Evolutionary conservation across 2,329 filamentous ascomycete genomes (phyloP), one percentile per base, ranked within the genome.

Genomic region (Teratosphaeria nubilosa): DNA sequence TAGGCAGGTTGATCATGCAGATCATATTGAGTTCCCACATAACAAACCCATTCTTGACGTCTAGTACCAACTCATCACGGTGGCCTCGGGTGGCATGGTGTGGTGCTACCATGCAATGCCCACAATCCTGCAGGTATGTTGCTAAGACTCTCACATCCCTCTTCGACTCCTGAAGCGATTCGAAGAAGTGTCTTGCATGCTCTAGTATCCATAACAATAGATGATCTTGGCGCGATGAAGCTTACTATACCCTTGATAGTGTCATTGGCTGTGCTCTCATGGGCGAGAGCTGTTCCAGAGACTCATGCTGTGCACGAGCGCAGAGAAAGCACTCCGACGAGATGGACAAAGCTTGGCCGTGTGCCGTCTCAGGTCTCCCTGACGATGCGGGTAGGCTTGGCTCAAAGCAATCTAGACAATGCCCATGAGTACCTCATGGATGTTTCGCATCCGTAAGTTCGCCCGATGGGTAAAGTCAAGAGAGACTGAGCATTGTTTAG

Each of bases 291-390:
- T 27, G 30, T 52, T 30, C 60, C 60, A 32, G 53, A 24, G 41
- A 55, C 61, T 56, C 66, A 68, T 63, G 63, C 64, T 24, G 56
- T 70, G 13, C 70, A 72, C 51, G 70, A 72, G 61, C 65, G 65
- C 56, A 63, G 69, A 52, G 60, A 62, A 53, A 54, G 53, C 25
- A 32, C 60, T 37, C 63, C 67, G 14, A 50, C 60, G 24, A 63
- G 66, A 58, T 70, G 69, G 69, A 64, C 53, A 14, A 74, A 73
- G 62, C 65, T 66, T 14, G 73, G 72, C 60, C 65, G 68, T 53
- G 63, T 69, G 54, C 70, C 69, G 37, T 34, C 53, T 13, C 20
- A 31, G 20, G 62, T 61, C 5, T 50, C 59, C 11, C 54, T 68
- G 11, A 64, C 65, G 2, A 62, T 68, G 54, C 58, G 64, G 2